These are phyloP conservation scores for Russula olivacea DNA, from an alignment of 768 basidiomycete genomes.

Conservation along the genomic window DNA sequence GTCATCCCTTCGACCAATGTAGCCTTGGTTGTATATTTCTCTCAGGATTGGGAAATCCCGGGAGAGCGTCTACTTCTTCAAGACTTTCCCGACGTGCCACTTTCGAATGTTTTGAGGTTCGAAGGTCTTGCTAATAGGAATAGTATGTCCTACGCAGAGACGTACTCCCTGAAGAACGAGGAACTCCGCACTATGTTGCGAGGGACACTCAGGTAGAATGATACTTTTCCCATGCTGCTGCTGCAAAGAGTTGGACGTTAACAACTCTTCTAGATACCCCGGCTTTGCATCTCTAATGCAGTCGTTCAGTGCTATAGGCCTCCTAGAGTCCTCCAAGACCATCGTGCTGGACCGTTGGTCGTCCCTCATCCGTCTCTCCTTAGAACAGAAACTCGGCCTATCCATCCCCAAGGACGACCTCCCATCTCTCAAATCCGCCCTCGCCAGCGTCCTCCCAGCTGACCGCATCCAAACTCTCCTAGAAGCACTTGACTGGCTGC, in stretches of 20 bases:
- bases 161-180: conserved; percentile 51
- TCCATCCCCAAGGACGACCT: conserved; percentile 30
- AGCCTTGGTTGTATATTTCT: background rate
- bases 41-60: conserved; percentile 43
- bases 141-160: conserved; percentile 61
- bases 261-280: conserved; percentile 54
- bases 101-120: conserved; percentile 54
- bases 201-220: conserved; percentile 69
- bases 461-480: conserved; percentile 30
- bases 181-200: conserved; percentile 61
- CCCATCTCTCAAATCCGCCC: conserved; percentile 34
- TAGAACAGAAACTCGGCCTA: conserved; percentile 30
- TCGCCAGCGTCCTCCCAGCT: conserved; percentile 28
- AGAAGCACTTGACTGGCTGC: conserved; percentile 50
- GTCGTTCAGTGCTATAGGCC: conserved; percentile 61
- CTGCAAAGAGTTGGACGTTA: background rate
- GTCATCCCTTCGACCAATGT: background rate
- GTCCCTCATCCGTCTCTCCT: conserved; percentile 35
- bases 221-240: background rate
- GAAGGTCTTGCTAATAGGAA: conserved; percentile 88
- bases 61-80: conserved; percentile 50
- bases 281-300: conserved; percentile 75
- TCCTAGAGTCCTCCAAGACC: conserved; percentile 44
- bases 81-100: conserved; percentile 60
- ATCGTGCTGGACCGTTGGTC: conserved; percentile 38